phyloP scores from a whole-genome alignment of 202 grass and related monocot species.

The Hordeum pubiflorum region DNA sequence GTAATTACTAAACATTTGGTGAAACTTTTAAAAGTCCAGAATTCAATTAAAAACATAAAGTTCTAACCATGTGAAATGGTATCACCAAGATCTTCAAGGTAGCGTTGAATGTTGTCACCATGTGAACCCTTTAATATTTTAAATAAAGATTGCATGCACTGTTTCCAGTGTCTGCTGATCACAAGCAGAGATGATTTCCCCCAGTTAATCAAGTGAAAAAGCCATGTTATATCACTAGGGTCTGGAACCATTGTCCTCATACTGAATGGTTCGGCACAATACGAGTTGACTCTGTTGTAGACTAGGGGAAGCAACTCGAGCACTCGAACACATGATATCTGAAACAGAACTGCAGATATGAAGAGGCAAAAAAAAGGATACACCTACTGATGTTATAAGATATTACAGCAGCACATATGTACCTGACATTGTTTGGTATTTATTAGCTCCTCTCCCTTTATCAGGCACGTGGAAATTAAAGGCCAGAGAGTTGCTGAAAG shows the following conservation, averaged over 20 bases:
- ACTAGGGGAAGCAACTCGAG: slow-evolving; percentile 73
- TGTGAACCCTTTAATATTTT: slow-evolving; percentile 56
- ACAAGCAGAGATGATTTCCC: slow-evolving; percentile 79
- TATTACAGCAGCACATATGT: slow-evolving; percentile 18
- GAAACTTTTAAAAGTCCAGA: not conserved
- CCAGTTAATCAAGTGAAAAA: slow-evolving; percentile 65
- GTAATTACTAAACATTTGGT: slow-evolving; percentile 23
- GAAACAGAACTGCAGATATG: slow-evolving; percentile 38
- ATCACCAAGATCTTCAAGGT: slow-evolving; percentile 43
- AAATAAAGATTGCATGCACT: slow-evolving; percentile 60
- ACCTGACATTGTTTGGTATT: slow-evolving; percentile 78
- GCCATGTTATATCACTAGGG: slow-evolving; percentile 50
- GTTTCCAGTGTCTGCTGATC: slow-evolving; percentile 83
- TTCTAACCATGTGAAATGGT: slow-evolving; percentile 57
- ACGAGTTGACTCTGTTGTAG: slow-evolving; percentile 47
- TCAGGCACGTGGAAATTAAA: slow-evolving; percentile 63
- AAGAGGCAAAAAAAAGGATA: slow-evolving; percentile 1
- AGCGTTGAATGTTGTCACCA: slow-evolving; percentile 27
- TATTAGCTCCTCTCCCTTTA: slow-evolving; percentile 55
- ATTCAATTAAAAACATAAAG: not conserved
- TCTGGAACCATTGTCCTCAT: slow-evolving; percentile 17
- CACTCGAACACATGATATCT: slow-evolving; percentile 84
- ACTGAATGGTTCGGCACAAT: slow-evolving; percentile 25
- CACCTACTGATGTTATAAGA: not conserved
- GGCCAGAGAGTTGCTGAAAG: slow-evolving; percentile 69